Conservation (phyloP, 2,329 filamentous ascomycete genomes). For the Helotiales sp. region DNA sequence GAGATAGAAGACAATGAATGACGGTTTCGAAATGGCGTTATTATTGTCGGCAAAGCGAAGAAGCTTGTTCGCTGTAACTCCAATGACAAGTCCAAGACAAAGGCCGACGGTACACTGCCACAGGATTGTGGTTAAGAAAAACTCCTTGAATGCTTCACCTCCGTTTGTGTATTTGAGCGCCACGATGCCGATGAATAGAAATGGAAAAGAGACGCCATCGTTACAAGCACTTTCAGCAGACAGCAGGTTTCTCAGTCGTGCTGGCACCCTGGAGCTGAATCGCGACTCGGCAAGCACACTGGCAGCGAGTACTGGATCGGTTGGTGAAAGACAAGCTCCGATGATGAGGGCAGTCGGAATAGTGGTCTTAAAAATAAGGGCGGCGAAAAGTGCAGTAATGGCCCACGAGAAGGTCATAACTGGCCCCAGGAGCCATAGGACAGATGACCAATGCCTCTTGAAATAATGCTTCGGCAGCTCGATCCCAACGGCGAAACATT, state of each 20-base stretch:
- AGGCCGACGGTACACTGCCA: conserved; percentile 54
- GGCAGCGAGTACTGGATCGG: conserved; percentile 55
- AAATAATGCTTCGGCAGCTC: conserved; percentile 57
- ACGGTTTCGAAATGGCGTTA: conserved; percentile 47
- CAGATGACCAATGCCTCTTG: conserved; percentile 29
- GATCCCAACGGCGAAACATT: conserved; percentile 73
- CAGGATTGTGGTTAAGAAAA: conserved; percentile 52
- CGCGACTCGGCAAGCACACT: conserved; percentile 52
- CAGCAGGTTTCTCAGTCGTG: conserved; percentile 50
- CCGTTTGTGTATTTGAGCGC: conserved; percentile 40
- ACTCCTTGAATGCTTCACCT: conserved; percentile 47
- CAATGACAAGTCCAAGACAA: conserved; percentile 47
- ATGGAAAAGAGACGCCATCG: conserved; percentile 56
- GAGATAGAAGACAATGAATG: conserved; percentile 56
- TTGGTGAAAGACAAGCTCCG: conserved; percentile 55
- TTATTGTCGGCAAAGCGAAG: conserved; percentile 47
- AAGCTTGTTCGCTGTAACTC: conserved; percentile 46
- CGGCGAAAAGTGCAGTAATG: conserved; percentile 45
- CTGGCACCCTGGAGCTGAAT: conserved; percentile 52
- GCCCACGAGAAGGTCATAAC: conserved; percentile 32
- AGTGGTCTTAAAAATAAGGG: conserved; percentile 46
- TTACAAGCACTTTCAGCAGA: conserved; percentile 56
- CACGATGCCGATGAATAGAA: conserved; percentile 53
- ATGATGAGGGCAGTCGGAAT: conserved; percentile 49
- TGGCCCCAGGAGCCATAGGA: conserved; percentile 29